Base-by-base conservation (phyloP, 176 grass and related monocot species). In the Oryza meyeriana region DNA sequence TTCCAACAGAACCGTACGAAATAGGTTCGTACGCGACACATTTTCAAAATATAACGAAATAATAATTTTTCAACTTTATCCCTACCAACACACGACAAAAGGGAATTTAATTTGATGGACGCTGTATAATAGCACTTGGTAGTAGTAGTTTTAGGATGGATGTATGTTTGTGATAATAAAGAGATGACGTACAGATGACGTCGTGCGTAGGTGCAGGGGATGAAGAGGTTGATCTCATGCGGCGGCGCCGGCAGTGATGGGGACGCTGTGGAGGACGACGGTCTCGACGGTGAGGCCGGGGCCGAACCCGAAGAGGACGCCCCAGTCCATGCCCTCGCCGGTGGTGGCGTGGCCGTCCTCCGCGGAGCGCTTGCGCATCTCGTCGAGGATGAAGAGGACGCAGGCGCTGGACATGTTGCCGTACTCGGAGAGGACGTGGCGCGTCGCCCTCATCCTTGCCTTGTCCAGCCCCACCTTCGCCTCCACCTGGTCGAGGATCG, bases 401-500 rank as follows among this genome's bases (percentile, higher is more conserved):
- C 92, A 97, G 1, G 94, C 94, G 57, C 92, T 94, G 31, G 92
- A 94, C 94, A 94, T 97, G 92, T 94, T 97, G 41, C 92, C 92
- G 75, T 78, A 97, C 77, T 94, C 88, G 18, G 87, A 80, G 18
- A 97, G 72, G 10, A 97, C 92, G 3, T 94, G 85, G 5, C 94
- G 52, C 8, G 94, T 97, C 4, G 92, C 85, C 29, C 66, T 67
- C 94, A 97, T 91, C 70, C 93, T 71, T 0, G 48, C 88, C 81
- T 97, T 97, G 57, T 92, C 67, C 0, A 97, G 78, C 3, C 65
- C 61, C 0, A 92, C 45, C 88, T 97, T 97, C 42, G 88, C 83
- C 88, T 97, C 94, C 0, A 97, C 92, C 81, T 94, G 92, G 86
- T 94, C 94, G 0, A 97, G 90, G 14, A 97, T 97, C 1, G 94